Evolutionary conservation across 495 filamentous ascomycete genomes (phyloP).

Genomic region (Saxispiralis lemnorum): DNA sequence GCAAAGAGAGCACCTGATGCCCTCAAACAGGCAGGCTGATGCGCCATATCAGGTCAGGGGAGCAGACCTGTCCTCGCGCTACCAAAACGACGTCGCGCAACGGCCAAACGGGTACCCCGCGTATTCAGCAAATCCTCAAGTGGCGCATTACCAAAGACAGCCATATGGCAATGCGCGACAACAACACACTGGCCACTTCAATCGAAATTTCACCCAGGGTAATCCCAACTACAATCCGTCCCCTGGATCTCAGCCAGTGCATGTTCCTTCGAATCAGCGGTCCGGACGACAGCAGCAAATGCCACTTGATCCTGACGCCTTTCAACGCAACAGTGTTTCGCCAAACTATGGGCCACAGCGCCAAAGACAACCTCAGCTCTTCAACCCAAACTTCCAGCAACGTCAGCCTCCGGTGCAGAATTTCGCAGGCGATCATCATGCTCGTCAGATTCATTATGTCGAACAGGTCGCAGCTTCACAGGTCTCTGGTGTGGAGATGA

Average conservation of each 20-base stretch:
- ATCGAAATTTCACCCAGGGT: background rate
- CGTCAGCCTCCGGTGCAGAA: background rate
- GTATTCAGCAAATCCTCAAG: background rate
- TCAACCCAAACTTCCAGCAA: constrained; percentile 6
- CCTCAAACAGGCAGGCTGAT: no score
- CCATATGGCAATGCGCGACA: background rate
- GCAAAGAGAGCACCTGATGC: no score
- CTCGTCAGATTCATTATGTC: constrained; percentile 17
- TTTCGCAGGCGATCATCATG: background rate
- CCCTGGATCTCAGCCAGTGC: background rate
- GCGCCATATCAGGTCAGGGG: no score
- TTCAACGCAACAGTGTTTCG: constrained; percentile 4
- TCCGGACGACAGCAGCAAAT: constrained; percentile 4
- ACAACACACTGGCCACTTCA: constrained; percentile 2
- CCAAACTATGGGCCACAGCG: background rate
- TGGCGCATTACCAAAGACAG: background rate
- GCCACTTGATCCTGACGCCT: constrained; percentile 11
- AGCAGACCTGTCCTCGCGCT: no score
- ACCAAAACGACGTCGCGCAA: no score
- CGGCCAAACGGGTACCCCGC: no score
- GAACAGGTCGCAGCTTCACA: constrained; percentile 16
- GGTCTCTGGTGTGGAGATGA: constrained; percentile 21
- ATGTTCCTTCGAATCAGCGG: background rate
- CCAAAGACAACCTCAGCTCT: constrained; percentile 6
- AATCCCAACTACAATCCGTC: background rate